Evolutionary conservation across 768 basidiomycete species (phyloP).

Genomic region (Phlegmacium glaucopus): DNA sequence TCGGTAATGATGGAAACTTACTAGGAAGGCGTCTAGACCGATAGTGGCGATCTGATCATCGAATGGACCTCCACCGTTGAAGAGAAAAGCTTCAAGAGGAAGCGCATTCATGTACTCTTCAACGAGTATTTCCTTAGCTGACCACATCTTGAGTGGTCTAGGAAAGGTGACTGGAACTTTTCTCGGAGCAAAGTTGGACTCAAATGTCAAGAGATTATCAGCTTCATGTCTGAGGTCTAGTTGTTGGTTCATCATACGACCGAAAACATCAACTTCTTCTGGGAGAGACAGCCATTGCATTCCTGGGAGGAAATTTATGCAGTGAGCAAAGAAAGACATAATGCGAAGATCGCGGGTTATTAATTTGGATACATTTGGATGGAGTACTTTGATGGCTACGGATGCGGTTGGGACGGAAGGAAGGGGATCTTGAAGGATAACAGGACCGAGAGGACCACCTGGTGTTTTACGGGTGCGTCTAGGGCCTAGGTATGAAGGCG

Average conservation of each 20-base stretch:
- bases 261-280: conserved; percentile 94
- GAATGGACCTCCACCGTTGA: conserved; percentile 89
- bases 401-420: conserved; percentile 77
- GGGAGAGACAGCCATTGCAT: conserved; percentile 97
- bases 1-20: conserved; percentile 36
- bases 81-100: conserved; percentile 82
- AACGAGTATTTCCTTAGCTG: conserved; percentile 78
- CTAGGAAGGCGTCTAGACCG: conserved; percentile 93
- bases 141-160: conserved; percentile 76
- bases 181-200: conserved; percentile 78
- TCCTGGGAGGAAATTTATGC: conserved; percentile 78
- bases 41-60: conserved; percentile 88
- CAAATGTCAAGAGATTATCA: conserved; percentile 81
- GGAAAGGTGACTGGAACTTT: conserved; percentile 88
- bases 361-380: conserved; percentile 78
- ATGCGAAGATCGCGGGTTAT: conserved; percentile 91
- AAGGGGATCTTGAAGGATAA: conserved; percentile 61
- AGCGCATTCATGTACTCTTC: conserved; percentile 94
- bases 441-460: conserved; percentile 43
- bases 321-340: conserved; percentile 88
- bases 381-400: conserved; percentile 95
- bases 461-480: conserved; percentile 53
- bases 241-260: conserved; percentile 94
- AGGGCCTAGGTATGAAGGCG: conserved; percentile 79
- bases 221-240: conserved; percentile 90